Conservation (phyloP, 2,329 filamentous ascomycete genomes). For the Aspergillus pseudonomiae region DNA sequence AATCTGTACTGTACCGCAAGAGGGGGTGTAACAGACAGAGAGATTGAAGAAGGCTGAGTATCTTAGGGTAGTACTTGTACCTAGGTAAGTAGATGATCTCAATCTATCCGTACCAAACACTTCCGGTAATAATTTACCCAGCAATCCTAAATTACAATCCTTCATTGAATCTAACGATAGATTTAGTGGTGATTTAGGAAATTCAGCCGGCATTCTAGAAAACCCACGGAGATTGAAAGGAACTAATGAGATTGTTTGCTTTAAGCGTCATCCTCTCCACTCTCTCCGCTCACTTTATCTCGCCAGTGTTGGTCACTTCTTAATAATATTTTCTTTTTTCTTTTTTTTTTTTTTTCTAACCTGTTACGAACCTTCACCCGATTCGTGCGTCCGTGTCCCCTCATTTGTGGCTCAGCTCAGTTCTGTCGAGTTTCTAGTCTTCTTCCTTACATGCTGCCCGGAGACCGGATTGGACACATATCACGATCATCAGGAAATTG, state of each 20-base stretch:
- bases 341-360: background rate
- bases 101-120: background rate
- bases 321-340: background rate
- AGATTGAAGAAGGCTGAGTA: background rate
- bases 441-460: constrained; percentile 14
- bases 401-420: constrained; percentile 5
- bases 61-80: background rate
- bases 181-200: constrained; percentile 6
- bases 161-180: background rate
- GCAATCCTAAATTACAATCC: constrained; percentile 1
- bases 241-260: constrained; percentile 21
- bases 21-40: background rate
- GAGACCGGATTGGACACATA: constrained; percentile 5
- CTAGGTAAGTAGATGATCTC: constrained; percentile 1
- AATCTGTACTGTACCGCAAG: background rate
- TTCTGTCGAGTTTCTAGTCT: constrained; percentile 16
- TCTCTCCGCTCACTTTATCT: constrained; percentile 18
- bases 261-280: constrained; percentile 19
- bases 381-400: background rate
- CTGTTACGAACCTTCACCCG: background rate
- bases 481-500: background rate
- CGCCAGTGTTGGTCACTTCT: background rate
- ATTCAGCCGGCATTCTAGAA: constrained; percentile 21
- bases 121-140: background rate
- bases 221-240: constrained; percentile 12